Evolutionary conservation across 2,329 filamentous ascomycete species (phyloP).

Genomic region (Paecilomyces niveus): DNA sequence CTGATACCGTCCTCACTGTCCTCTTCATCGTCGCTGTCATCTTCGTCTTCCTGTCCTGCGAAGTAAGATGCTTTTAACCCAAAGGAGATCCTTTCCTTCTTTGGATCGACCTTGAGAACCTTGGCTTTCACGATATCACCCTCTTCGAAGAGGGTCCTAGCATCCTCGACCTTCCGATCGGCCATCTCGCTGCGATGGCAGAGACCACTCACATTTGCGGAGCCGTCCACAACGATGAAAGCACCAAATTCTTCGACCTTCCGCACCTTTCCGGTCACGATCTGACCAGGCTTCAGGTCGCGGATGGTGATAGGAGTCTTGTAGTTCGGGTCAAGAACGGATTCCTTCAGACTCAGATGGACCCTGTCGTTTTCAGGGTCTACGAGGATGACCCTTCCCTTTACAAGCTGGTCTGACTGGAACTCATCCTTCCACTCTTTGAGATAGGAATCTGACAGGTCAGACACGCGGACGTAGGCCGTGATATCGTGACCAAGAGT

Average conservation of each 20-base stretch:
- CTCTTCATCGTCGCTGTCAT: constrained; percentile 37
- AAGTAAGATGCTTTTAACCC: constrained; percentile 92
- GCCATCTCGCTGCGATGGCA: constrained; percentile 92
- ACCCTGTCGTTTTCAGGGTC: constrained; percentile 64
- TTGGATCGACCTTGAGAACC: constrained; percentile 67
- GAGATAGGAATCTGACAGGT: constrained; percentile 82
- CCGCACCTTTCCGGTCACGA: constrained; percentile 82
- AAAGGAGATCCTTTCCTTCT: constrained; percentile 75
- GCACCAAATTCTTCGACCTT: constrained; percentile 94
- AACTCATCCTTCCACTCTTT: constrained; percentile 95
- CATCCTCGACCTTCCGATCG: constrained; percentile 71
- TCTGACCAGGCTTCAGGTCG: constrained; percentile 72
- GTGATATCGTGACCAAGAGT: constrained; percentile 73
- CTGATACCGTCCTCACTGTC: constrained; percentile 17
- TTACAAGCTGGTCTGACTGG: constrained; percentile 82
- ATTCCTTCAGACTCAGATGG: constrained; percentile 81
- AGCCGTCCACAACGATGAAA: constrained; percentile 84
- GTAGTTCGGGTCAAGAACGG: constrained; percentile 73
- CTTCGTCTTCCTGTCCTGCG: constrained; percentile 50
- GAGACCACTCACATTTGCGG: constrained; percentile 81
- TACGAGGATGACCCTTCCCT: constrained; percentile 70
- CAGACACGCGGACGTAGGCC: constrained; percentile 75
- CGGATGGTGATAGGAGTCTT: constrained; percentile 63
- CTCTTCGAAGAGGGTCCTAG: constrained; percentile 80
- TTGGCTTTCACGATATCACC: constrained; percentile 92